Conservation (phyloP, 805 yeast genomes). For the Kluyveromyces dobzhanskii region DNA sequence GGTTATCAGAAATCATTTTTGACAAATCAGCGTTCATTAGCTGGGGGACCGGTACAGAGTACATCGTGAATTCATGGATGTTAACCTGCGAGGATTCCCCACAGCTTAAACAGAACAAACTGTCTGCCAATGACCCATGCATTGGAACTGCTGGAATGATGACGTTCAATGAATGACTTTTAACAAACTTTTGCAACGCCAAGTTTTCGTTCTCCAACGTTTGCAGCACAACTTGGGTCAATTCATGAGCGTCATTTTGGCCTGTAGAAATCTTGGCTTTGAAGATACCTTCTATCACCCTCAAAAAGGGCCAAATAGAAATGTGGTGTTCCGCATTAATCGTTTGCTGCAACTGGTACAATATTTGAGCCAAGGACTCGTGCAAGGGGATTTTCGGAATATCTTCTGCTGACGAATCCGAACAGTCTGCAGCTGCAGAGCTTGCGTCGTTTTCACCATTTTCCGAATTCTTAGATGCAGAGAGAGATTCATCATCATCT, state of each 20-base stretch:
- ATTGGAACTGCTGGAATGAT: conserved; percentile 63
- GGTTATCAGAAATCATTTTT: conserved; percentile 46
- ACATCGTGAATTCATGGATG: conserved; percentile 55
- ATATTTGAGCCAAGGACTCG: conserved; percentile 42
- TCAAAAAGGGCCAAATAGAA: conserved; percentile 74
- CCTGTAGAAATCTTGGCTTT: conserved; percentile 64
- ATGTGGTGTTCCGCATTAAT: conserved; percentile 43
- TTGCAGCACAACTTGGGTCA: conserved; percentile 73
- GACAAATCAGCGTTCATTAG: conserved; percentile 37
- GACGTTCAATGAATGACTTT: conserved; percentile 11
- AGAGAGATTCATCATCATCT: conserved; percentile 1
- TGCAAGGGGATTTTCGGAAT: conserved; percentile 46
- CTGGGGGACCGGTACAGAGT: conserved; percentile 71
- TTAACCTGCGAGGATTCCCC: conserved; percentile 49
- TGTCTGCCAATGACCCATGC: conserved; percentile 55
- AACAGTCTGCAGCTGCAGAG: conserved; percentile 8
- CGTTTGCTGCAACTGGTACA: conserved; percentile 56
- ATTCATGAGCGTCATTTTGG: conserved; percentile 95
- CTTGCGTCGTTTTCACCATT: too few species aligned
- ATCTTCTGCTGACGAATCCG: conserved; percentile 10
- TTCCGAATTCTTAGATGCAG: too few species aligned
- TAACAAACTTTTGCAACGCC: conserved; percentile 31
- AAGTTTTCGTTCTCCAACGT: conserved; percentile 61
- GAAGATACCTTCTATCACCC: conserved; percentile 62
- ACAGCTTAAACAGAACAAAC: conserved; percentile 65